These are phyloP conservation scores for Amphicarpaea edgeworthii DNA, from an alignment of 306 rosid species.

Conservation along the genomic window DNA sequence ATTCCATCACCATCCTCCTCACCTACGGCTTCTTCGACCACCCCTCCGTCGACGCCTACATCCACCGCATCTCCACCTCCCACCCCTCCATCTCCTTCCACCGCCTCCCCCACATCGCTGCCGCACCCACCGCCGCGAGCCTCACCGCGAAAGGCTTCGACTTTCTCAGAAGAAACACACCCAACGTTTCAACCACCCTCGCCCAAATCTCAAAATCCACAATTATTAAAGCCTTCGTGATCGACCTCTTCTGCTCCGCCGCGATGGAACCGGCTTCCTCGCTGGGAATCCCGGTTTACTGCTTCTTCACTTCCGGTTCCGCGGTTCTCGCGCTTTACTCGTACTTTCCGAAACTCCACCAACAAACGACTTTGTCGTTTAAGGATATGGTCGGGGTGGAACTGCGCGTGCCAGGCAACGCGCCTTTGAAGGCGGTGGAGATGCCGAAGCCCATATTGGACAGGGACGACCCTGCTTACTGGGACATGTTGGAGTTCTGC, in stretches of 20 bases:
- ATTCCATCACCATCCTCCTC: conserved; percentile 38
- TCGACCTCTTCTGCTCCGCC: conserved; percentile 45
- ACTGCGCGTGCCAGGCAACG: conserved; percentile 33
- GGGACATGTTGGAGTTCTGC: conserved; percentile 41
- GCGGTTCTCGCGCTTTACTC: conserved; percentile 9
- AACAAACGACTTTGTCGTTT: neutral
- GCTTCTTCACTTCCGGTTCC: conserved; percentile 47
- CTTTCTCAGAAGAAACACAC: conserved; percentile 21
- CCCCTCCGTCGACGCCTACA: conserved; percentile 31
- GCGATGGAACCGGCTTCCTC: neutral
- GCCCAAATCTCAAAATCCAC: neutral
- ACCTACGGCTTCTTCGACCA: conserved; percentile 34
- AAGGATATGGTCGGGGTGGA: conserved; percentile 37
- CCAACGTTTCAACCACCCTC: conserved; percentile 30
- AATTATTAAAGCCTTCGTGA: conserved; percentile 10
- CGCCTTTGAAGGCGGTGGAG: conserved; percentile 7
- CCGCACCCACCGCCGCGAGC: neutral
- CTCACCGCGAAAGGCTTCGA: neutral
- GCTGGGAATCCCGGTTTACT: conserved; percentile 34
- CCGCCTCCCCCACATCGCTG: conserved; percentile 18
- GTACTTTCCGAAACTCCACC: conserved; percentile 37
- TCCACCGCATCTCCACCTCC: conserved; percentile 36
- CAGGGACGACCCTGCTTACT: conserved; percentile 39
- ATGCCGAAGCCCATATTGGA: conserved; percentile 37
- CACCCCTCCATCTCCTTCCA: conserved; percentile 43